Base-by-base conservation (phyloP, 2,329 filamentous ascomycete genomes). In the Colletotrichum gigasporum region DNA sequence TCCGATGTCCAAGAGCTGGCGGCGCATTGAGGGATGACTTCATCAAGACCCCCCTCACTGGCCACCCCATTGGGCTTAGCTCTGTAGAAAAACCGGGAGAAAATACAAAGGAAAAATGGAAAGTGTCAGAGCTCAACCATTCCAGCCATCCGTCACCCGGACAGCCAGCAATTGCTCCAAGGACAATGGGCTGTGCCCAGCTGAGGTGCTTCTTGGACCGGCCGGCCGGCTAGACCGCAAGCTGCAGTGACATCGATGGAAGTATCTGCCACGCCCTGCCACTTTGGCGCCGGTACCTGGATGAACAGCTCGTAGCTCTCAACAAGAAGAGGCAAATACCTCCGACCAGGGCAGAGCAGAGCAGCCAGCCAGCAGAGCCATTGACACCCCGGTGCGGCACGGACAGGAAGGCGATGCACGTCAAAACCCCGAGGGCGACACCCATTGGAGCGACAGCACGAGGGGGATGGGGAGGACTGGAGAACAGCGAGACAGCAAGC, bases 401-500 rank as follows among this genome's bases (percentile, higher is more conserved):
- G 47, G 28, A n/a, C 34, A 55, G 51, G 35, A 57, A 47, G 44
- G 44, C 24, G 28, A 63, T 48, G 63, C 63, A 64, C 51, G 63
- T 65, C 63, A 65, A 58, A 41, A 11, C 37, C 44, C 44, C 37
- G 37, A 63, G 22, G 8, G 20, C 37, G 30, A 22, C n/a, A 52
- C 35, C 52, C 24, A 65, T 65, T 65, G 63, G 63, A 58, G 51
- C 45, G 45, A 58, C 51, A 48, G n/a, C 24, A 44, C 20, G 30
- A 35, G 39, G 48, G 22, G 34, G 18, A 34, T 34, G 48, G 47
- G 32, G 42, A 30, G 45, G n/a, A n/a, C n/a, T n/a, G n/a, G n/a
- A 26, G 16, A 34, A 44, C 39, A 28, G 26, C 54, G 30, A 55
- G 62, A 39, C 59, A 30, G 34, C 56, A 61, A 61, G 54, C 45